Base-by-base conservation (phyloP, 2,329 filamentous ascomycete species). In the Stemphylium lycopersici region DNA sequence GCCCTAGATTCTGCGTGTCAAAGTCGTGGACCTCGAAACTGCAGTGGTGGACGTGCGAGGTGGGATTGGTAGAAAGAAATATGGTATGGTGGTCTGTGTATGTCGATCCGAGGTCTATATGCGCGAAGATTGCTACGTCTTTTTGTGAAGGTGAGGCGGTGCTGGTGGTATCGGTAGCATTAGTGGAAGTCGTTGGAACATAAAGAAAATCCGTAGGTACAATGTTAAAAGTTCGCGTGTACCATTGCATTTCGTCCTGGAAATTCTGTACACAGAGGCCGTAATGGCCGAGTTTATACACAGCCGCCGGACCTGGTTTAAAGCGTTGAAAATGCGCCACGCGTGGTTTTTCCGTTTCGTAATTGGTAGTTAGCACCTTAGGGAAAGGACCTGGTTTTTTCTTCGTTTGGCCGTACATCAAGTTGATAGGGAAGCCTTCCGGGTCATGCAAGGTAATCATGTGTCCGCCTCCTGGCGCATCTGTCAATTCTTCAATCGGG, bases 21-120 rank as follows among this genome's bases (percentile, higher is more conserved):
- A 88, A 89, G 70, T 90, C 65, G 63, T 88, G 84, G 4, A 88
- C 87, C 73, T 90, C 88, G 61, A 87, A 90, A 2, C 81, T 84
- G 15, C 83, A 83, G 73, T 90, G 88, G 68, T 90, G 87, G 2
- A 90, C 82, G 67, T 87, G 84, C 0, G 63, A 44, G 1, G 69
- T 70, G 0, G 67, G 63, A 18, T 77, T 75, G 49, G 65, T 59
- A 56, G 72, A 67, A 56, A 84, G 75, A 73, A 85, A 84, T 52
- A 86, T 79, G 2, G 73, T 76, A 62, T 87, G 84, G 62, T 87
- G 84, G 63, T 87, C 84, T 0, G 78, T 76, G 53, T 76, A 79
- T 1, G 74, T 71, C 0, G 74, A 62, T 0, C 83, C 84, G 1
- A 79, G 73, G 59, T 86, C 84, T 13, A 87, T 73, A 58, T 85